These are phyloP conservation scores for Ceratocystis smalleyi DNA, from an alignment of 2,329 filamentous ascomycete genomes.

Conservation along the genomic window DNA sequence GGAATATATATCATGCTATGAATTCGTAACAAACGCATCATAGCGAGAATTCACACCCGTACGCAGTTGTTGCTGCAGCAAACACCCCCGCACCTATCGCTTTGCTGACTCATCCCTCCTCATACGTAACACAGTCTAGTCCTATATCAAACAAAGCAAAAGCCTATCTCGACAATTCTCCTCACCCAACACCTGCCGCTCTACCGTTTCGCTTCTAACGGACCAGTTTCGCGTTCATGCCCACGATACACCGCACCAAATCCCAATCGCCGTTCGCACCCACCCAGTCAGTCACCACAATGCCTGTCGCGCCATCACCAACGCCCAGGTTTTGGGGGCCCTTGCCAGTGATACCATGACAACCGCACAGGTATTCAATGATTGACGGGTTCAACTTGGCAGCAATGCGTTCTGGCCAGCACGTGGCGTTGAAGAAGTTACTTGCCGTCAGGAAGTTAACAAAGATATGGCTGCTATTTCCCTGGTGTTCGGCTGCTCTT, in stretches of 20 bases:
- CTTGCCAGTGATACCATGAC: constrained; percentile 37
- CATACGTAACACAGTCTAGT: neutral
- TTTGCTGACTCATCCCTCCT: neutral
- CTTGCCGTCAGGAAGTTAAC: constrained; percentile 83
- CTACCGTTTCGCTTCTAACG: constrained; percentile 23
- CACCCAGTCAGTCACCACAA: constrained; percentile 90
- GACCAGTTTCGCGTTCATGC: constrained; percentile 65
- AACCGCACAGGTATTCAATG: constrained; percentile 44
- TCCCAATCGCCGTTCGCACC: constrained; percentile 82
- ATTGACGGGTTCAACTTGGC: constrained; percentile 70
- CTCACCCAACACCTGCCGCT: neutral
- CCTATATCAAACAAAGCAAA: too few relatives aligned
- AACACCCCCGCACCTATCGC: neutral
- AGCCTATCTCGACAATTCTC: neutral
- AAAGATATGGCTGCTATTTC: constrained; percentile 29
- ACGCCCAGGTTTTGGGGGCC: constrained; percentile 36
- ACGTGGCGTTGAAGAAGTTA: constrained; percentile 84
- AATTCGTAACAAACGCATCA: neutral
- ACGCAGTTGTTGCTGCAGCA: neutral
- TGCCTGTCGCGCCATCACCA: constrained; percentile 64
- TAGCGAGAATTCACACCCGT: neutral
- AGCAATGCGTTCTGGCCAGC: constrained; percentile 89
- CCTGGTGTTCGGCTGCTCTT: constrained; percentile 40
- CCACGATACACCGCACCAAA: constrained; percentile 69
- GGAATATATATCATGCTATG: neutral